Conservation (phyloP, 192 early-diverging fungal species). For the Diversispora epigaea region DNA sequence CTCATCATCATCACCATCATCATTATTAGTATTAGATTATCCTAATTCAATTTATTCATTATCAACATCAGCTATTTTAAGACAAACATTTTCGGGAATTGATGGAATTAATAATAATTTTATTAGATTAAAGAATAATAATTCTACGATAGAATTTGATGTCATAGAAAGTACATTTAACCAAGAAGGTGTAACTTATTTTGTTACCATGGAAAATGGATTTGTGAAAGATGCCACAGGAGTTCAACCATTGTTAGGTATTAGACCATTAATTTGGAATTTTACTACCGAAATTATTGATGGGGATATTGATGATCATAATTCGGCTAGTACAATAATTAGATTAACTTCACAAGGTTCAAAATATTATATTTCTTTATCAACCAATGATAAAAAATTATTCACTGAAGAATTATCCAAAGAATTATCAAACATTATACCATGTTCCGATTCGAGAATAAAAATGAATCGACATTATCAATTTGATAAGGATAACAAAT, state of each 20-base stretch:
- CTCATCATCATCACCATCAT: too few relatives aligned
- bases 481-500: neutral
- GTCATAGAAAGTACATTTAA: slow-evolving; percentile 10
- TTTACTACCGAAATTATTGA: slow-evolving; percentile 1
- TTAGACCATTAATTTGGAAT: neutral
- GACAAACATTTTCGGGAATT: slow-evolving; percentile 10
- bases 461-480: neutral
- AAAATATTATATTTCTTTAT: neutral
- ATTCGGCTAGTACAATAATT: neutral
- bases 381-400: neutral
- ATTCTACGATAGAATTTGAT: neutral
- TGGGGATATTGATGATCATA: neutral
- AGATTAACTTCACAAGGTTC: slow-evolving; percentile 1
- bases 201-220: slow-evolving; percentile 8
- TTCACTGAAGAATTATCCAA: neutral
- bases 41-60: too few relatives aligned
- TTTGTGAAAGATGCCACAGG: neutral
- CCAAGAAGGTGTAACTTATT: neutral
- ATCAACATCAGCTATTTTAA: neutral
- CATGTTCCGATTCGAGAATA: neutral
- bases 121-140: neutral
- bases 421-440: slow-evolving; percentile 2
- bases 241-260: neutral
- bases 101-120: neutral
- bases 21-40: too few relatives aligned